phyloP scores from a whole-genome alignment of 2,329 filamentous ascomycete genomes.

The Incumbomyces delicatus region DNA sequence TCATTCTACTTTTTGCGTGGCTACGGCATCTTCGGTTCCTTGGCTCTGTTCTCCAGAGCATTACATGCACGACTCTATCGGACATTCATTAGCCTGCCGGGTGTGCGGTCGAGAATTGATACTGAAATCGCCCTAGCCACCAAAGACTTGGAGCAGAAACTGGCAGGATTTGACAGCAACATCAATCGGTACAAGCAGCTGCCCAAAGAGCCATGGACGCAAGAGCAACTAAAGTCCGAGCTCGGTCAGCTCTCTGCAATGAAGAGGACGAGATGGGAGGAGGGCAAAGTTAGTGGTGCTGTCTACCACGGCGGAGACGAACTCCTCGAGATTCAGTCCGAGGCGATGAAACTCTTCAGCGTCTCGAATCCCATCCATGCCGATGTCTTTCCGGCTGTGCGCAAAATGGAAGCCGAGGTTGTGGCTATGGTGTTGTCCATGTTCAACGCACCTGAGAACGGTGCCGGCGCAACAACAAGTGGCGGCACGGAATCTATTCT shows the following conservation, averaged over 20 bases:
- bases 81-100: constrained; percentile 74
- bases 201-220: constrained; percentile 72
- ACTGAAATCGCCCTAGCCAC: constrained; percentile 74
- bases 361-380: constrained; percentile 96
- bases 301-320: constrained; percentile 90
- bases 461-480: constrained; percentile 79
- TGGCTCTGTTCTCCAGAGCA: constrained; percentile 63
- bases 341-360: constrained; percentile 88
- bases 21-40: constrained; percentile 72
- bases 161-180: constrained; percentile 63
- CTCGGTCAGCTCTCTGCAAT: constrained; percentile 68
- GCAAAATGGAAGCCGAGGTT: constrained; percentile 98
- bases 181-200: constrained; percentile 64
- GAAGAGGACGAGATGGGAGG: constrained; percentile 95
- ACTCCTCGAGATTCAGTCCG: constrained; percentile 72
- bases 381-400: constrained; percentile 92
- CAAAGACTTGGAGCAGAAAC: constrained; percentile 69
- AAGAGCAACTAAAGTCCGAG: constrained; percentile 70
- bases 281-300: constrained; percentile 84
- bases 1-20: constrained; percentile 77
- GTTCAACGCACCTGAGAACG: constrained; percentile 80
- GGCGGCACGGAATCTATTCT: constrained; percentile 95
- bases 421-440: constrained; percentile 85
- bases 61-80: constrained; percentile 68
- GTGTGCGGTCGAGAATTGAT: constrained; percentile 75